Base-by-base conservation (phyloP, 306 rosid genomes). In the Sindora glabra region DNA sequence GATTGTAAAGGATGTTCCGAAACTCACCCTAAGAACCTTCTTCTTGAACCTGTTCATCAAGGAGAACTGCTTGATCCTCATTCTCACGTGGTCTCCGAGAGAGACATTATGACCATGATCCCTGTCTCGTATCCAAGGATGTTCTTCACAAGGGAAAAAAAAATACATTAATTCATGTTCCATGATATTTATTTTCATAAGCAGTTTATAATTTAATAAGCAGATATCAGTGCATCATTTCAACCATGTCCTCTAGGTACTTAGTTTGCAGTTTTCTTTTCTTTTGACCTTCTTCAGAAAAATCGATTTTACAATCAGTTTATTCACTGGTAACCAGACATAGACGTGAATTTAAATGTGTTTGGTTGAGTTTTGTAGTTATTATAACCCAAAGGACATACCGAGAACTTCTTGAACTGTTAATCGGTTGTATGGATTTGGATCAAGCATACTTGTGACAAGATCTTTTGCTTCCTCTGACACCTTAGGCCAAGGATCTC, bases 401-500 rank as follows among this genome's bases (percentile, higher is more conserved):
- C 98, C 98, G 47, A 88, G 96, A 53, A 80, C 96, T 83, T 92
- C 94, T 41, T 81, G 77, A 67, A 78, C 84, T 48, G 85, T 81
- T 46, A 88, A 54, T 36, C 98, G 77, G 54, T 66, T 81, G 67
- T 67, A 63, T 16, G 96, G 98, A 81, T 82, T 86, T 26, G 90
- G 85, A 73, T 92, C 94, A 64, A 92, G 96, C 98, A 92, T 92
- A 19, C 68, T 55, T 62, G 52, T 80, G 21, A 92, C 88, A 2
- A 92, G 69, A 36, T 73, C 68, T 75, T 79, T 92, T 65, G 96
- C 98, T 67, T 88, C 88, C 3, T 74, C 86, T 18, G 98, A 88
- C 65, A 92, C 89, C 76, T 78, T 88, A 50, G 89, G 87, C 98
- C 95, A 92, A 34, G 95, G 87, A 65, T 92, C 98, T 73, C 79